Percentiles rank a stretch among this genome's conserved stretches.
Evolutionary conservation across 768 basidiomycete species (phyloP).

Genomic region (Mycena metata): DNA sequence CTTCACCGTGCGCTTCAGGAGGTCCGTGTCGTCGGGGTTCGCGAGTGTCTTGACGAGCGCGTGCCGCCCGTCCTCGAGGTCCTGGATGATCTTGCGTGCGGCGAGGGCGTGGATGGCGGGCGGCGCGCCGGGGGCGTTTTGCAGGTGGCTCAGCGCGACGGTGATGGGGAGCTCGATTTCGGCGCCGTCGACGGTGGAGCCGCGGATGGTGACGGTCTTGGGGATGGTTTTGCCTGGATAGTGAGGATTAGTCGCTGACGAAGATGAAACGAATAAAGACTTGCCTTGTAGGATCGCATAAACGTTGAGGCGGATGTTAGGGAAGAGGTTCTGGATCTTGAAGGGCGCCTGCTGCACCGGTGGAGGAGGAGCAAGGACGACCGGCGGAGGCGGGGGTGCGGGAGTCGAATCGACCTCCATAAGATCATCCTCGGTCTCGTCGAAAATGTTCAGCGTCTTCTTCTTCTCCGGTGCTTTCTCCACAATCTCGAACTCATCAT

Average conservation of each 20-base stretch:
- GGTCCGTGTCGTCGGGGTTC: slow-evolving; percentile 27
- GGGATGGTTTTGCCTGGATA: slow-evolving; percentile 31
- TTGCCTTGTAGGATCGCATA: slow-evolving; percentile 36
- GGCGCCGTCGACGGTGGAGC: slow-evolving; percentile 32
- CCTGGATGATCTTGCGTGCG: slow-evolving; percentile 37
- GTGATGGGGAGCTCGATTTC: slow-evolving; percentile 34
- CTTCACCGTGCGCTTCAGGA: slow-evolving; percentile 26
- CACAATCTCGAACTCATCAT: slow-evolving; percentile 37
- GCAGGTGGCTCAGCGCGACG: slow-evolving; percentile 32
- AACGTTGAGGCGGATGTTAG: slow-evolving; percentile 24
- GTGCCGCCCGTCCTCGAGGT: slow-evolving; percentile 38
- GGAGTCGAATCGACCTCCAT: slow-evolving; percentile 5
- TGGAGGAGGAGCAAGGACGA: slow-evolving; percentile 20
- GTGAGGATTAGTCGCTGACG: background rate
- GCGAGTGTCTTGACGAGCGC: slow-evolving; percentile 7
- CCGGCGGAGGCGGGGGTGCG: slow-evolving; percentile 24
- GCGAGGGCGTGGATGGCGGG: slow-evolving; percentile 37
- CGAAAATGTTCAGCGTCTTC: slow-evolving; percentile 33
- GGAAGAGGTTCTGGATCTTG: slow-evolving; percentile 32
- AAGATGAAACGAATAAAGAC: background rate
- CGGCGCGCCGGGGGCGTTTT: slow-evolving; percentile 26
- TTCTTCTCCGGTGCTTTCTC: slow-evolving; percentile 10
- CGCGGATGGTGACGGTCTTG: slow-evolving; percentile 31
- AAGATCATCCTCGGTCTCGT: slow-evolving; percentile 17
- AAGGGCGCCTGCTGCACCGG: slow-evolving; percentile 34